Base-by-base conservation (phyloP, 2,329 filamentous ascomycete species). In the Arthroderma sp. region DNA sequence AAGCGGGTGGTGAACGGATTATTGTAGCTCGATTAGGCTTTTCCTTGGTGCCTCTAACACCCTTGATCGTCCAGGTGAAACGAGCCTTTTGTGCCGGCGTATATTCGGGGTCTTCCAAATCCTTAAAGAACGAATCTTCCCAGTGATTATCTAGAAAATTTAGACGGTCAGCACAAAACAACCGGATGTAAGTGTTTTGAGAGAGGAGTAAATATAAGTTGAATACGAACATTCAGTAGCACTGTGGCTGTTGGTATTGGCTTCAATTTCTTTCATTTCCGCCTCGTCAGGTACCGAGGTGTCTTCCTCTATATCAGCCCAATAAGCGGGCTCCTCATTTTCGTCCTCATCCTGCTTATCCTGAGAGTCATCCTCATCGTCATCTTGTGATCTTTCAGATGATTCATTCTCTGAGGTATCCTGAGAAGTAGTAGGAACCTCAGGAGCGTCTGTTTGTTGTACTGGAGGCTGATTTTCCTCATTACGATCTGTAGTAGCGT, bases 1-100 rank as follows among this genome's bases (percentile, higher is more conserved):
- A 69, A 7, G 75, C 71, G 4, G 68, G 56, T 0, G 69, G 73
- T 4, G 77, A 80, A 29, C 70, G 71, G 70, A 80, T 76, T 50
- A 80, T 64, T 36, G 70, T 66, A 33, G 72, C 69, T 36, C 69
- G 69, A 54, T 80, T 80, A 2, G 76, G 77, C 3, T 70, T 69
- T 40, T 79, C 74, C 42, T 68, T 71, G 8, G 75, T 80, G 40
- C 77, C 77, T 48, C 78, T 74, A 53, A 78, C 74, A 36, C 69
- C 66, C 30, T 74, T 69, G 37, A 80, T 65, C 39, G 66, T 63
- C 77, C 77, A 81, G 11, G 75, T 69, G 28, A 81, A 69, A 30
- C 72, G 69, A 36, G 74, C 73, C 48, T 68, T 73, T 48, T 71
- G 69, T n/a, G 61, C 58, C 5, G 74, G 69, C 7, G 61, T 62